Conservation (phyloP, 2,329 filamentous ascomycete species). For the Myotisia sp. region DNA sequence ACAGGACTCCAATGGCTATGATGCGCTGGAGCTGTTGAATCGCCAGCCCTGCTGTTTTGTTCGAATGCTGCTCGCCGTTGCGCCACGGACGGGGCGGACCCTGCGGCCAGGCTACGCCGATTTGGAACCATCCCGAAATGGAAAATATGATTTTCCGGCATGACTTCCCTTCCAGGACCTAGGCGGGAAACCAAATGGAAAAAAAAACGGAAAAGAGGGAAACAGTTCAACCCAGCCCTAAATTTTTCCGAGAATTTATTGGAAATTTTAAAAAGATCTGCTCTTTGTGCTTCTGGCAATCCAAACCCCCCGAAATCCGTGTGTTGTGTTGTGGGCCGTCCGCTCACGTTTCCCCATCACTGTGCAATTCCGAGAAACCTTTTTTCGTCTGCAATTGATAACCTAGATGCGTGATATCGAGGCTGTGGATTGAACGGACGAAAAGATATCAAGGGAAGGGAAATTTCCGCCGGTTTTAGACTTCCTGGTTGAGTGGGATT, state of each 20-base stretch:
- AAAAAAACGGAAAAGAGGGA: not conserved
- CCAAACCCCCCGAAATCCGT: too few relatives aligned
- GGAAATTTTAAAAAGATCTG: too few relatives aligned
- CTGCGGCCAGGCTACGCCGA: constrained; percentile 9
- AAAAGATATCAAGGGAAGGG: too few relatives aligned
- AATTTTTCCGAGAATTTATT: not conserved
- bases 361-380: too few relatives aligned
- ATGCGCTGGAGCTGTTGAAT: not conserved
- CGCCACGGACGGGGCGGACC: constrained; percentile 13
- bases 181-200: not conserved
- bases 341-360: too few relatives aligned
- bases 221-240: not conserved
- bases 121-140: constrained; percentile 3
- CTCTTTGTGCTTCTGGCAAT: too few relatives aligned
- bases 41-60: constrained; percentile 12
- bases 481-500: too few relatives aligned
- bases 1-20: not conserved
- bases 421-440: too few relatives aligned
- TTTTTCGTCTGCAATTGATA: too few relatives aligned
- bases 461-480: too few relatives aligned
- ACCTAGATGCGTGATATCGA: too few relatives aligned
- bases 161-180: constrained; percentile 1
- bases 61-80: constrained; percentile 14
- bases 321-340: too few relatives aligned
- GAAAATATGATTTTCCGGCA: constrained; percentile 9